Conservation (phyloP, 345 rosid genomes). For the Cochlearia excelsa region DNA sequence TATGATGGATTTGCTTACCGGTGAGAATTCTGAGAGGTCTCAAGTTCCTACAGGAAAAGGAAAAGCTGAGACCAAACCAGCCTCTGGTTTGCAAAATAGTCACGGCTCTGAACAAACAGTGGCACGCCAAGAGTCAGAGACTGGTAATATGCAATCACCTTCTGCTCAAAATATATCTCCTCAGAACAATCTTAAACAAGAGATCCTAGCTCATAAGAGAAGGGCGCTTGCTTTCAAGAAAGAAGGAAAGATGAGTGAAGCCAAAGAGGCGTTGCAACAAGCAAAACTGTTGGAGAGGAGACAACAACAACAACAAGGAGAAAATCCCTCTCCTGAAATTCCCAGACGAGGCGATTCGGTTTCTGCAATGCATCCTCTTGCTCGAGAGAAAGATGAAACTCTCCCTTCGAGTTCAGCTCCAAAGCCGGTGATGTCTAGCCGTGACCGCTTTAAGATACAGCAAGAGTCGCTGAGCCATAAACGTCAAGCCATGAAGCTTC, state of each 20-base stretch:
- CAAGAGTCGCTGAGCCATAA: conserved; percentile 84
- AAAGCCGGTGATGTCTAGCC: conserved; percentile 56
- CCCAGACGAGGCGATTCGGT: conserved; percentile 13
- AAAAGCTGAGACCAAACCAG: conserved; percentile 33
- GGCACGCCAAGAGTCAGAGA: conserved; percentile 25
- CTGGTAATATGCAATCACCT: conserved; percentile 26
- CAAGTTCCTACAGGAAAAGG: conserved; percentile 34
- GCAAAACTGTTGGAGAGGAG: conserved; percentile 78
- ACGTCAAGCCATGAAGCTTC: conserved; percentile 79
- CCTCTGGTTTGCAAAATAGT: conserved; percentile 16
- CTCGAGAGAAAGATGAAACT: conserved; percentile 42
- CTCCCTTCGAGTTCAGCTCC: conserved; percentile 42
- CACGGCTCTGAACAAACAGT: conserved; percentile 22
- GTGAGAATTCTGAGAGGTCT: conserved; percentile 34
- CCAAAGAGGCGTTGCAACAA: conserved; percentile 68
- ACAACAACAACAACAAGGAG: conserved; percentile 35
- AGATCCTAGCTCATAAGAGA: conserved; percentile 66
- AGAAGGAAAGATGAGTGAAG: conserved; percentile 80
- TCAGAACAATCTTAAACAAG: conserved; percentile 48
- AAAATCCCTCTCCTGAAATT: conserved; percentile 37
- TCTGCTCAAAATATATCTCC: conserved; percentile 35
- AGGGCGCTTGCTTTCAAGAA: conserved; percentile 74
- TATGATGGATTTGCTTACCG: conserved; percentile 50
- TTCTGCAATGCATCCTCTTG: conserved; percentile 31
- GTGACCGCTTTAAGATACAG: conserved; percentile 84